Base-by-base conservation (phyloP, 2,329 filamentous ascomycete species). In the Fusarium setosum region DNA sequence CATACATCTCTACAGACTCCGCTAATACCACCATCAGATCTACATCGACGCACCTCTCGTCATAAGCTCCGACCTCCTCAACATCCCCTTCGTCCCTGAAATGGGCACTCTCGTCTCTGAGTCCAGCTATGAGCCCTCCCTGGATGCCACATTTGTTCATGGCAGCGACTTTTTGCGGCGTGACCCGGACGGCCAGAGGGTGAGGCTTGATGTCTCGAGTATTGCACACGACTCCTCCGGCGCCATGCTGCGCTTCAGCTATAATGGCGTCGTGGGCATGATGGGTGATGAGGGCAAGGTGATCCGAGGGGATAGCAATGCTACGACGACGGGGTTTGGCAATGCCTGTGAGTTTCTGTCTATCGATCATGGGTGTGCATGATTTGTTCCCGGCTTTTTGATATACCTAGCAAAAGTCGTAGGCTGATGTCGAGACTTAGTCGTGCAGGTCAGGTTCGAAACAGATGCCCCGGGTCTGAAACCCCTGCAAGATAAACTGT, bases 161-260 rank as follows among this genome's bases (percentile, higher is more conserved):
- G 80, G 78, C 20, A 74, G 74, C 45, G 80, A 82, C 66, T 80
- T 75, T 68, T 70, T 82, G 49, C 78, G 76, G 23, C 73, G 73
- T 49, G 80, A 81, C 58, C 74, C 77, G 3, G 71, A 74, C 48
- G 78, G 77, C 5, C 68, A 72, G 29, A 74, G 77, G 61, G 69
- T 76, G 24, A 74, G 78, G 23, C 75, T 82, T 47, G 76, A 80
- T 35, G 80, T 81, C 9, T 72, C 73, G 15, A 76, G 74, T 53
- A 69, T 78, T 31, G 69, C 77, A 24, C 76, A 73, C 35, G 73
- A 75, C 51, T 72, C 56, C 4, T 73, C 70, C 9, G 76, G 75
- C 20, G 73, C 76, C 12, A 32, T 76, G 12, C 70, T 82, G 38
- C 73, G 68, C 31, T 80, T 77, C 57, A 76, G 72, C 56, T 81